Base-by-base conservation (phyloP, 2,329 filamentous ascomycete genomes). In the Alternaria postmessia region DNA sequence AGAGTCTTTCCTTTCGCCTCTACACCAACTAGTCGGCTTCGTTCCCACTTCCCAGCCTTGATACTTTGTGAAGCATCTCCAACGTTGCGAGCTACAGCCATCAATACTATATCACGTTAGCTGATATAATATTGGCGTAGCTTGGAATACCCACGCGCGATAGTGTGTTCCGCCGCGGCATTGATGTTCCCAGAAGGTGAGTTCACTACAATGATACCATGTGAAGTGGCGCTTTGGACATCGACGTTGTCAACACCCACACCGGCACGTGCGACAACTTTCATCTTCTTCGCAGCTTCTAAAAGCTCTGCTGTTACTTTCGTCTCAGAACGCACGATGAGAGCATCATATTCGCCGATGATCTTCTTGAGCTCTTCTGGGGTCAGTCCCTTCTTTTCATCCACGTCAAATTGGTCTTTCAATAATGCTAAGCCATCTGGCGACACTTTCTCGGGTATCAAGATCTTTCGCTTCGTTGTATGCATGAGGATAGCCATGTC, bases 171-270 rank as follows among this genome's bases (percentile, higher is more conserved):
- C 0, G 91, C 91, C 0, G 91, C 92, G 0, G 92, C 91, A 58
- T 90, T 87, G 67, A 94, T 93, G 73, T 95, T 95, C 2, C 92
- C 92, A 18, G 87, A 86, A 0, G 92, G 91, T 26, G 87, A 90
- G 76, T 94, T 95, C 56, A 94, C 89, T 2, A 95, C 91, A 51
- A 94, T 89, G 61, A 94, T 88, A 20, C 92, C 92, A 54, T 88
- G 83, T 39, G 85, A 83, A 0, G 91, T 94, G 3, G 91, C 91
- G 7, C 88, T 86, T 34, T 87, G 82, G 0, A 94, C 89, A 73
- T 94, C 84, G 49, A 95, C 91, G 79, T 94, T 94, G 79, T 94
- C 91, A 24, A 94, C 91, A 32, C 71, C 92, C 1, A 94, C 92
- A 12, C 92, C 92, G 12, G 92, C 92, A 62, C 92, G 84, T 3